Evolutionary conservation across 169 alveolate genomes (phyloP).

Genomic region (Babesia gibsoni): DNA sequence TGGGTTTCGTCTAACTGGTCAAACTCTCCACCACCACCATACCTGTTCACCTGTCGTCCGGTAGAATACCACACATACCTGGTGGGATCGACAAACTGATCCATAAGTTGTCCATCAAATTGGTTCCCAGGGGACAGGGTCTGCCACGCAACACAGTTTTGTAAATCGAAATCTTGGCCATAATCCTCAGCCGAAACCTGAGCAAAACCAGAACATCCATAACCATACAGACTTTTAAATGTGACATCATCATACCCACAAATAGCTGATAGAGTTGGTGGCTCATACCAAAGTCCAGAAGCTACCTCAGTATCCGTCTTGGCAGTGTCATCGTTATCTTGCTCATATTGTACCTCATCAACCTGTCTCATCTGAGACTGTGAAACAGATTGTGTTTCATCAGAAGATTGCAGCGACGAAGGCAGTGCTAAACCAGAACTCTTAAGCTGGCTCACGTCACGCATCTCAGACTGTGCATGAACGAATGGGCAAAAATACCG

Average conservation of each 20-base stretch:
- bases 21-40: conserved; percentile 14
- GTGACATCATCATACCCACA: conserved; percentile 52
- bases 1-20: neutral
- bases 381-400: neutral
- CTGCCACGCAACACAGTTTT: conserved; percentile 32
- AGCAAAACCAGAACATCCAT: conserved; percentile 35
- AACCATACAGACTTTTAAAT: conserved; percentile 34
- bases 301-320: conserved; percentile 4
- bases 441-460: conserved; percentile 44
- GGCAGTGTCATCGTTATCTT: neutral
- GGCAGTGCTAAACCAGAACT: neutral
- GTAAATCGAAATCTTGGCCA: conserved; percentile 15
- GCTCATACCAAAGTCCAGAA: conserved; percentile 47
- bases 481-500: conserved; percentile 84
- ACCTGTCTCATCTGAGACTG: neutral
- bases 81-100: conserved; percentile 20
- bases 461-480: conserved; percentile 63
- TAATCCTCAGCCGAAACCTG: conserved; percentile 37
- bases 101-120: conserved; percentile 20
- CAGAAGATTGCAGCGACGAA: neutral
- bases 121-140: conserved; percentile 35
- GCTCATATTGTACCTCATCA: neutral
- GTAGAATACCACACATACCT: conserved; percentile 11
- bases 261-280: conserved; percentile 37
- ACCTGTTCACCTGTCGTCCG: conserved; percentile 17